Conservation (phyloP, 1,139 yeast species). For the Yamadazyma mexicana region DNA sequence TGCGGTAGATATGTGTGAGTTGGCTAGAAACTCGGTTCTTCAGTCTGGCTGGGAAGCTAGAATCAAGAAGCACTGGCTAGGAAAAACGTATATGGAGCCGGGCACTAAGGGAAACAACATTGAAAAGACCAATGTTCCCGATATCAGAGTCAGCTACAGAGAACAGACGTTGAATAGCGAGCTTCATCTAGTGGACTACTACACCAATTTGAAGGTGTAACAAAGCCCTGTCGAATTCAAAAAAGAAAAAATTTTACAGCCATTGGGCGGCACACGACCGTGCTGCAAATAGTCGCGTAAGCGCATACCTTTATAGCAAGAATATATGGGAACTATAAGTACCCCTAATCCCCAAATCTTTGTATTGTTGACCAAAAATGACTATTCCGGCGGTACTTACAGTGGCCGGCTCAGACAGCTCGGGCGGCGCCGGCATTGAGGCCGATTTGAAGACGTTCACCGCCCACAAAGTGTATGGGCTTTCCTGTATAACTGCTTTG, state of each 20-base stretch:
- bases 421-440: conserved; percentile 96
- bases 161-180: conserved; percentile 80
- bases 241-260: not conserved
- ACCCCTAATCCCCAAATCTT: not conserved
- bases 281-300: conserved; percentile 1
- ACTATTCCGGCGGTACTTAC: conserved; percentile 52
- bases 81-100: conserved; percentile 58
- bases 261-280: not conserved
- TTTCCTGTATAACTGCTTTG: conserved; percentile 77
- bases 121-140: conserved; percentile 94
- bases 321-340: not conserved
- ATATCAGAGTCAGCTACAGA: conserved; percentile 78
- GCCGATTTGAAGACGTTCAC: conserved; percentile 86
- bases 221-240: too few species aligned
- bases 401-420: conserved; percentile 82
- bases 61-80: conserved; percentile 91
- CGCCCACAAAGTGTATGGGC: conserved; percentile 76
- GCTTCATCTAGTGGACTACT: conserved; percentile 65
- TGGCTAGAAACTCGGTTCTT: conserved; percentile 75
- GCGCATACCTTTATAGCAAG: conserved; percentile 5
- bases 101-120: conserved; percentile 84
- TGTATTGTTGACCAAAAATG: not conserved
- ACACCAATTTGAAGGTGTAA: conserved; percentile 36
- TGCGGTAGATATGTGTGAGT: conserved; percentile 96
- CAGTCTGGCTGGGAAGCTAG: conserved; percentile 91